These are phyloP conservation scores for Pisolithus microcarpus DNA, from an alignment of 768 basidiomycete genomes.

Conservation along the genomic window DNA sequence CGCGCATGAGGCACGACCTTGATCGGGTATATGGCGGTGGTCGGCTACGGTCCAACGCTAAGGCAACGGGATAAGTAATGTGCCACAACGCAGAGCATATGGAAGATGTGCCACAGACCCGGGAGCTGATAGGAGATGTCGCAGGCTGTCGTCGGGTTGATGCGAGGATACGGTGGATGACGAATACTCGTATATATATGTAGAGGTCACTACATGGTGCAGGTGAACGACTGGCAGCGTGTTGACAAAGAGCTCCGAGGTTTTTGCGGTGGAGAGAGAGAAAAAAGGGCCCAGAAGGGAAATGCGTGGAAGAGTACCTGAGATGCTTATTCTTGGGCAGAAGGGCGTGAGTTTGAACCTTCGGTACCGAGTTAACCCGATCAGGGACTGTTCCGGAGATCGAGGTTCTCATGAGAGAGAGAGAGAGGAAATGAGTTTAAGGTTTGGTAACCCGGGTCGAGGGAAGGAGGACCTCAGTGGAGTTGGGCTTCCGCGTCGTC, in stretches of 20 bases:
- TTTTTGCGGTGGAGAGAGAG: neutral
- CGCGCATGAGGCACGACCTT: too few relatives aligned
- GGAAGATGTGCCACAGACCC: too few relatives aligned
- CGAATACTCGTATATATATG: neutral
- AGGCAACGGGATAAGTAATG: too few relatives aligned
- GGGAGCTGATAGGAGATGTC: neutral
- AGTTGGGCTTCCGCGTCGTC: neutral
- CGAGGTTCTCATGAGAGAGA: neutral
- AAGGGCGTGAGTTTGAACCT: neutral
- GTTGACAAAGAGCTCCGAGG: neutral
- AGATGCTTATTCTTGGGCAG: neutral
- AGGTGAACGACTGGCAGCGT: neutral
- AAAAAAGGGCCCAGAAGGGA: constrained; percentile 1
- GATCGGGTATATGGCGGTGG: too few relatives aligned
- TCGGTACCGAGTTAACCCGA: constrained; percentile 4
- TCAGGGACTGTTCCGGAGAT: neutral
- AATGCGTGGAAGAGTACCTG: neutral
- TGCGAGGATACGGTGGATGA: neutral
- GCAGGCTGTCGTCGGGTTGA: neutral
- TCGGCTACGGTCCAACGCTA: too few relatives aligned
- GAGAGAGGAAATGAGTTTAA: constrained; percentile 1
- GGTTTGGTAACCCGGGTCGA: constrained; percentile 13
- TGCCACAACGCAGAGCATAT: too few relatives aligned
- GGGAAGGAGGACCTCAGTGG: constrained; percentile 4
- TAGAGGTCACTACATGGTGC: neutral